Conservation (phyloP, 2,329 filamentous ascomycete species). For the Scopulariopsis brevicaulis region DNA sequence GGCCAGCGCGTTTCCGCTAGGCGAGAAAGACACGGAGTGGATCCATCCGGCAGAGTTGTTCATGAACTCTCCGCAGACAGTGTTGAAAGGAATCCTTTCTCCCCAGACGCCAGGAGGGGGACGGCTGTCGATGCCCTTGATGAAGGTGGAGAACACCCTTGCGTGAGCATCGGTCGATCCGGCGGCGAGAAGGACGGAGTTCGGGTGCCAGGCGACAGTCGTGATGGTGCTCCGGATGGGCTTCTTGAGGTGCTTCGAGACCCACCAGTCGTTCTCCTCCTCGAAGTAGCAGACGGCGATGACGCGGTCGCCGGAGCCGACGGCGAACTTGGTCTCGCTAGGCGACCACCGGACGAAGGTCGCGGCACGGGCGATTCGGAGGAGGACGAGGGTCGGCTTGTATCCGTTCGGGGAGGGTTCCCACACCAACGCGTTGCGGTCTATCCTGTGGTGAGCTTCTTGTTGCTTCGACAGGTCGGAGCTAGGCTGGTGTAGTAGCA, state of each 20-base stretch:
- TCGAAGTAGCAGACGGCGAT: constrained; percentile 99
- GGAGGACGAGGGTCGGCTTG: constrained; percentile 92
- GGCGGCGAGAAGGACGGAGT: constrained; percentile 87
- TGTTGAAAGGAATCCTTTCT: constrained; percentile 93
- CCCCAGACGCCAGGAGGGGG: constrained; percentile 88
- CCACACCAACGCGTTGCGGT: constrained; percentile 97
- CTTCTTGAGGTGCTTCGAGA: constrained; percentile 98
- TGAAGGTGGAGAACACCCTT: constrained; percentile 86
- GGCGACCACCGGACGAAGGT: constrained; percentile 97
- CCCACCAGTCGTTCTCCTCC: constrained; percentile 99
- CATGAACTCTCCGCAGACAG: constrained; percentile 89
- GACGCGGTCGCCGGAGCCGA: constrained; percentile 88
- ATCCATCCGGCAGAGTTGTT: constrained; percentile 98
- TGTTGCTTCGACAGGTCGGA: not conserved
- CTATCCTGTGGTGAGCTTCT: constrained; percentile 29
- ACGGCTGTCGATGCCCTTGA: constrained; percentile 84
- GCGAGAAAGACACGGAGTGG: constrained; percentile 86
- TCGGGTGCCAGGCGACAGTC: constrained; percentile 91
- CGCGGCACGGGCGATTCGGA: constrained; percentile 92
- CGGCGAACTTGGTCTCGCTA: constrained; percentile 93
- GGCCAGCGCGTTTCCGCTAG: constrained; percentile 82
- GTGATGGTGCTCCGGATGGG: constrained; percentile 96
- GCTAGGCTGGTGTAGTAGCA: not conserved
- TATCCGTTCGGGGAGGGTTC: constrained; percentile 86
- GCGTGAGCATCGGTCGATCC: constrained; percentile 97